Base-by-base conservation (phyloP, 306 rosid genomes). In the Oemleria cerasiformis region DNA sequence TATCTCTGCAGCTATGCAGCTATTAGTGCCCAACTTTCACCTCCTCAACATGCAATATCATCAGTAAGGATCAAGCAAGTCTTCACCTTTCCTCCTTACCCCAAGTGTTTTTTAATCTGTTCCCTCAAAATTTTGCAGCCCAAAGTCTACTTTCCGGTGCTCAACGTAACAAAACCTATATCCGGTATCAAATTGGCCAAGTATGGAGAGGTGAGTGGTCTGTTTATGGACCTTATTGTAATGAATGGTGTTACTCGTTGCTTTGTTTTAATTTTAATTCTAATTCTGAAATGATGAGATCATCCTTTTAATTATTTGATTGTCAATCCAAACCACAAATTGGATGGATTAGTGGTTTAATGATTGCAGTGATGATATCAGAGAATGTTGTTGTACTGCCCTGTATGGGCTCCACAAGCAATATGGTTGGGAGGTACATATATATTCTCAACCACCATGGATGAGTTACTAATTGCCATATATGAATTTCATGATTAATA, bases 281-380 rank as follows among this genome's bases (percentile, higher is more conserved):
- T 25, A 25, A 25, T 25, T 25, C 30, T 25, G 1, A 25, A 25
- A 25, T 25, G 30, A 73, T 68, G 67, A 82, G 36, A 23, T 64
- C 43, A 34, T 42, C 72, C 55, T 41, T 20, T 80, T 17, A 68
- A 63, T 69, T 42, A 44, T 76, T 65, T 79, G 67, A 40, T 39
- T 66, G 40, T 25, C 51, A 23, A 43, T 1, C 30, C 30, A 25
- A 79, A 88, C 96, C 96, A 79, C 88, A 81, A 79, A 78, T 82
- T 84, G 75, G 82, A 39, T 70, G 86, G 40, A 88, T 86, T 84
- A 93, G 98, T 93, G 98, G 98, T 93, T 93, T 77, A 77, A 93
- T 67, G 98, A 93, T 84, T 83, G 96, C 82, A 91, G 92, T 41
- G 85, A 90, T 66, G 97, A 91, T 17, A 94, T 93, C 65, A 85